Evolutionary conservation across 2,329 filamentous ascomycete species (phyloP).

Genomic region (Diplodia mutila): DNA sequence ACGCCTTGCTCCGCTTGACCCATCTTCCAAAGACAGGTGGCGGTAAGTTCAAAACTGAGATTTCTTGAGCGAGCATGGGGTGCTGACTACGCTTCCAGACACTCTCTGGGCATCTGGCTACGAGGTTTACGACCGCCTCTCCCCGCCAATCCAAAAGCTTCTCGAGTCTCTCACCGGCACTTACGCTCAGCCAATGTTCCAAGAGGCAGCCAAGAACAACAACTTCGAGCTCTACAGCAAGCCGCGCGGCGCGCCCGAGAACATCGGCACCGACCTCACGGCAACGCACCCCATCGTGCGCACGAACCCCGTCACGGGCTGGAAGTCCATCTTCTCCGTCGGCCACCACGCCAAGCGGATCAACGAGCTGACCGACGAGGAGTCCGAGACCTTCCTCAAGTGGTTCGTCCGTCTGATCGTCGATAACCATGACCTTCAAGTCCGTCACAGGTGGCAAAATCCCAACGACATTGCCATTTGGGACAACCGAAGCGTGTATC

Average conservation of each 20-base stretch:
- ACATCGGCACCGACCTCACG: constrained; percentile 56
- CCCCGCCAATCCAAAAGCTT: constrained; percentile 53
- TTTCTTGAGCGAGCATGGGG: too few relatives aligned
- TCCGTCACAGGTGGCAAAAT: constrained; percentile 56
- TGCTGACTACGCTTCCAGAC: constrained; percentile 39
- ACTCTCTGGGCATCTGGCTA: constrained; percentile 44
- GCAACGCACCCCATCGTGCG: constrained; percentile 61
- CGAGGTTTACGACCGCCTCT: constrained; percentile 56
- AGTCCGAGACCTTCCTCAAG: constrained; percentile 48
- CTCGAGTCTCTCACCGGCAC: constrained; percentile 52
- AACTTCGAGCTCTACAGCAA: constrained; percentile 53
- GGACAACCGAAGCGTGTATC: constrained; percentile 66
- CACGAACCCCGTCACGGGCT: constrained; percentile 67
- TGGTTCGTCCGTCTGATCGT: constrained; percentile 49
- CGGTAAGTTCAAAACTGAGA: constrained; percentile 44
- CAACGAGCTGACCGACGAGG: constrained; percentile 50
- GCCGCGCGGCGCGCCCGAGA: constrained; percentile 57
- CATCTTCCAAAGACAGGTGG: constrained; percentile 40
- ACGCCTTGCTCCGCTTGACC: constrained; percentile 43
- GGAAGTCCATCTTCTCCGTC: constrained; percentile 58
- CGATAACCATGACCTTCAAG: constrained; percentile 57
- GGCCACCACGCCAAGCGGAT: constrained; percentile 56
- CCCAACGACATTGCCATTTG: constrained; percentile 62
- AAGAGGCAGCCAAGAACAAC: constrained; percentile 43
- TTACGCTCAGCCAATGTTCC: constrained; percentile 52